Evolutionary conservation across 1,139 yeast genomes (phyloP), one percentile per base, ranked within the genome.

Genomic region (Nadsonia starkeyi-henricii): DNA sequence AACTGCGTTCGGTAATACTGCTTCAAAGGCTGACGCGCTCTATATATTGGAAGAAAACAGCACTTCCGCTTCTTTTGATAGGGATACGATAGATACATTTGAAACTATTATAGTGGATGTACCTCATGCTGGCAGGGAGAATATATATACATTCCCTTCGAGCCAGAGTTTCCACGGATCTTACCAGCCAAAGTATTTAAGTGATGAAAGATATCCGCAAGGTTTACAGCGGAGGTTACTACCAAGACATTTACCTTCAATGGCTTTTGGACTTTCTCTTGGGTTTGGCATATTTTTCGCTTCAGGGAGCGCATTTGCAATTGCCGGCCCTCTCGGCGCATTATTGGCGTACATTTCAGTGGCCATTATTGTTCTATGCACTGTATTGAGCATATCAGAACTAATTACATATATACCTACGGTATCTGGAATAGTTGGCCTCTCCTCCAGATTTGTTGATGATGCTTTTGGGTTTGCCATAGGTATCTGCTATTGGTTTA

Each of bases 401-500:
- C 12, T 33, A 33, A n/a, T 15, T 15, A 15, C 39, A 33, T 33
- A 13, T 33, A 33, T 33, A 33, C 39, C 39, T n/a, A 33, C 17
- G 17, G 39, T 33, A 15, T 33, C 39, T n/a, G 39, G 39, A 12
- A 33, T 33, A 12, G 39, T 33, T 33, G 39, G 39, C 17, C 39
- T 33, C 4, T 33, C 39, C 17, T 33, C 39, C 15, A 12, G 58
- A 13, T 53, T 56, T 36, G 51, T 50, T 15, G 56, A 53, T 21
- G 56, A 53, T 13, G 53, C 50, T 30, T 51, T 54, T 21, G 54
- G 53, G 3, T 53, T 53, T 45, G 57, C 56, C 8, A 48, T 53
- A 3, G 57, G 57, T 19, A 49, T 52, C 47, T 55, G 53, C 49
- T 55, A 53, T 33, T 55, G 51, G 43, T 41, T 55, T 28, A 56